A percentile compares a stretch with the other conserved stretches of the same genome.
Conservation (phyloP, 2,329 filamentous ascomycete genomes). For the Penicillium crustosum region DNA sequence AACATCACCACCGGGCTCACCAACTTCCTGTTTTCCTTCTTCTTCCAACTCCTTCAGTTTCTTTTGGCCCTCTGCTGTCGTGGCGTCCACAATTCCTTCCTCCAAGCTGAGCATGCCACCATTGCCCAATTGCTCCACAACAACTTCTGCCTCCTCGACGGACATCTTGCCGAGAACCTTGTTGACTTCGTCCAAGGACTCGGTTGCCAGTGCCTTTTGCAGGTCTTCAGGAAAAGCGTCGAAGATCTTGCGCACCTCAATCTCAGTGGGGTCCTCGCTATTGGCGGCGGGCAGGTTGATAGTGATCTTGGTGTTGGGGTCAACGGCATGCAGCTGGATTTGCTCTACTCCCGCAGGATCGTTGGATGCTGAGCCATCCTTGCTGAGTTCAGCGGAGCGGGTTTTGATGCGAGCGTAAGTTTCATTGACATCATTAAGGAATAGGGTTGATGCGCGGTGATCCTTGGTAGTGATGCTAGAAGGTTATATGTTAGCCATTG, state of each 20-base stretch:
- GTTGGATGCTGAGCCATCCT: slow-evolving; percentile 54
- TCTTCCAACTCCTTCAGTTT: slow-evolving; percentile 74
- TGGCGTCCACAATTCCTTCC: slow-evolving; percentile 92
- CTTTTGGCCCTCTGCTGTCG: slow-evolving; percentile 79
- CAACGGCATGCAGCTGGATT: slow-evolving; percentile 95
- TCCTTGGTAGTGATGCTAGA: slow-evolving; percentile 73
- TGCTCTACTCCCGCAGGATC: slow-evolving; percentile 75
- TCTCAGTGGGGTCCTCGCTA: slow-evolving; percentile 62
- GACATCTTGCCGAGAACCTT: slow-evolving; percentile 85
- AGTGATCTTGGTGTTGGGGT: slow-evolving; percentile 87
- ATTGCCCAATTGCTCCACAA: slow-evolving; percentile 77
- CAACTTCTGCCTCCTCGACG: slow-evolving; percentile 80
- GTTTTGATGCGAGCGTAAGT: slow-evolving; percentile 81
- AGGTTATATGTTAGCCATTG: slow-evolving; percentile 11
- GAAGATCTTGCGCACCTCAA: slow-evolving; percentile 71
- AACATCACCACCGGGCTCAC: slow-evolving; percentile 53
- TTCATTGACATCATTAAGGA: slow-evolving; percentile 86
- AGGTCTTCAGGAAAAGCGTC: slow-evolving; percentile 80
- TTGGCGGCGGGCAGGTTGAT: slow-evolving; percentile 74
- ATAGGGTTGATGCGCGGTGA: slow-evolving; percentile 87
- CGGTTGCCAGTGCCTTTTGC: slow-evolving; percentile 78
- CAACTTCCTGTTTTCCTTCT: slow-evolving; percentile 47
- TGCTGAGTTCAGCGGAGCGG: slow-evolving; percentile 70
- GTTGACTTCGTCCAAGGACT: slow-evolving; percentile 85
- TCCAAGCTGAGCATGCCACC: slow-evolving; percentile 89